Base-by-base conservation (phyloP, 202 grass and related monocot species). In the Thinopyrum obtusiflorum region DNA sequence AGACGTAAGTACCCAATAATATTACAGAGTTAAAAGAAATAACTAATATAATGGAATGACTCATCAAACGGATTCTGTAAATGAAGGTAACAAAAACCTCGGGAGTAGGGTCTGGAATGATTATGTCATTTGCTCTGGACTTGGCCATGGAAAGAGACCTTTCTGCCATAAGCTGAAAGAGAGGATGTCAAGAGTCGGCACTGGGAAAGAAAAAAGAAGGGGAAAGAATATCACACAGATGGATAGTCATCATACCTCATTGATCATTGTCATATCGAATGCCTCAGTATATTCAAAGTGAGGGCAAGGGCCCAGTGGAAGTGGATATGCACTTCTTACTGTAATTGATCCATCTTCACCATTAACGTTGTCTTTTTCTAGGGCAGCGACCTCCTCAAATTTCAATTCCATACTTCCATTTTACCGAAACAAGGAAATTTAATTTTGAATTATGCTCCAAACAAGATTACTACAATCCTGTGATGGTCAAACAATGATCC, bases 101-200 rank as follows among this genome's bases (percentile, higher is more conserved):
- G 1, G 65, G 66, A 15, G 26, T 6, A 86, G 67, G 84, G 21
- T 86, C 66, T 73, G 5, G 27, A 39, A 80, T 73, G 20, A 86
- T 80, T 73, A 86, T 80, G 13, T 86, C 84, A 63, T 80, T 86
- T 73, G 20, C 13, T 49, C 4, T 13, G 28, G 66, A 73, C 39
- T 73, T 80, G 55, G 77, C 20, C 0, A 73, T 20, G 0, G 3
- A 14, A 64, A 26, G 0, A 73, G 6, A 5, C 29, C n/a, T 66
- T 77, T 20, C 2, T 47, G 0, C 0, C 55, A 64, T 4, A 18
- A 26, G 0, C 76, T 86, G 67, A 25, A 86, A 80, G 37, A 73
- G 72, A 84, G 37, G 44, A 73, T 63, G 28, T 20, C 33, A 86
- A 47, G 5, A 80, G 9, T 23, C 55, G 69, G 76, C 49, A 46